Percentiles rank a stretch among this genome's conserved stretches.
Evolutionary conservation across 495 filamentous ascomycete species (phyloP).

Genomic region (Penicillium turbatum): DNA sequence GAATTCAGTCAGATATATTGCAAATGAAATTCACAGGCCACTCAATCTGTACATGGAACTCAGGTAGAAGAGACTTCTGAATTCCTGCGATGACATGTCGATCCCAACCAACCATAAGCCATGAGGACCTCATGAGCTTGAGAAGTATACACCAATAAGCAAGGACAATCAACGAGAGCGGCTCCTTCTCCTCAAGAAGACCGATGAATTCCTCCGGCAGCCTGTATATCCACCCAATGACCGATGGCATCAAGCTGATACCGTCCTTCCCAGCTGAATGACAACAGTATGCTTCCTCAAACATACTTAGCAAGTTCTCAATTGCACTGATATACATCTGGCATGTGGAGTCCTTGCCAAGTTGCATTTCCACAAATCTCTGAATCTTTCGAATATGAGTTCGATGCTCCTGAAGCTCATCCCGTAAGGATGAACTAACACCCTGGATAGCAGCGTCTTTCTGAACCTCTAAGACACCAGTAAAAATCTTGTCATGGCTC

Average conservation of each 20-base stretch:
- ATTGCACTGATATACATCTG: constrained; percentile 13
- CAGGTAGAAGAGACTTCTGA: constrained; percentile 14
- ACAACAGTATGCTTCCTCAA: constrained; percentile 21
- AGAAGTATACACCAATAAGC: constrained; percentile 41
- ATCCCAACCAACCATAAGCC: constrained; percentile 41
- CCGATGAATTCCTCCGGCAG: constrained; percentile 29
- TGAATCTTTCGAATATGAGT: constrained; percentile 14
- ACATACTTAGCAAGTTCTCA: constrained; percentile 14
- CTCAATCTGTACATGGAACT: constrained; percentile 27
- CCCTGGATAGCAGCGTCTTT: not conserved
- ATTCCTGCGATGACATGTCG: constrained; percentile 35
- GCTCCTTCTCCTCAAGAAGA: constrained; percentile 30
- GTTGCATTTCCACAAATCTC: constrained; percentile 12
- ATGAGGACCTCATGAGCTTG: constrained; percentile 29
- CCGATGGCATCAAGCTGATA: constrained; percentile 20
- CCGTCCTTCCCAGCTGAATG: constrained; percentile 11
- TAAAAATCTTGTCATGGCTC: constrained; percentile 25
- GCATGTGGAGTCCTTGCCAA: not conserved
- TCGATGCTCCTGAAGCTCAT: constrained; percentile 19
- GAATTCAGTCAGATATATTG: not conserved
- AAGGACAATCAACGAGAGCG: constrained; percentile 35
- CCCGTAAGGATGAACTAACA: constrained; percentile 10
- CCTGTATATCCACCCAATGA: constrained; percentile 39
- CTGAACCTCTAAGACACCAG: constrained; percentile 22
- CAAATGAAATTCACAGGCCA: constrained; percentile 25